A percentile compares a stretch with the other conserved stretches of the same genome.
Evolutionary conservation across 2,329 filamentous ascomycete genomes (phyloP).

Genomic region (Phaeosphaeria sp.): DNA sequence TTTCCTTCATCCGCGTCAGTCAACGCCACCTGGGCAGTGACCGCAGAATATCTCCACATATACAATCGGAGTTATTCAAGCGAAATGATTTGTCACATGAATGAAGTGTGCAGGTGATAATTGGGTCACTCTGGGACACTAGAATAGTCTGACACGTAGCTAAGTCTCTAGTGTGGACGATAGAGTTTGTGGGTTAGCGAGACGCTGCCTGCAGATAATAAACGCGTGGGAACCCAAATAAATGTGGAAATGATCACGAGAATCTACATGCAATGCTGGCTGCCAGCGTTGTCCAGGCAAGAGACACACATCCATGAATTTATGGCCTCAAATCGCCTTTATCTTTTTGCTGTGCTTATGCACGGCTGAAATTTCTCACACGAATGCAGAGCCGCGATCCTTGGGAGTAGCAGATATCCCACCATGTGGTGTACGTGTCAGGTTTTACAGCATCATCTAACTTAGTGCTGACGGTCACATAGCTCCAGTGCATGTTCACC

Average conservation of each 20-base stretch:
- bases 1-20: neutral
- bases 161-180: neutral
- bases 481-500: constrained; percentile 19
- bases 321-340: neutral
- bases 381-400: neutral
- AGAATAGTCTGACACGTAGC: constrained; percentile 1
- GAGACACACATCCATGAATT: neutral
- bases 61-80: neutral
- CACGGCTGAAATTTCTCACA: neutral
- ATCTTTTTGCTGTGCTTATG: neutral
- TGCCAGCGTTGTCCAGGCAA: neutral
- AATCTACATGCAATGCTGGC: neutral
- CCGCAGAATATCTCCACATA: neutral
- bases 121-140: neutral
- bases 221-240: neutral
- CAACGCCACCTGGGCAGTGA: neutral
- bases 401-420: constrained; percentile 16
- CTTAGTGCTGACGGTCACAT: neutral
- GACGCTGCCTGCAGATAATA: neutral
- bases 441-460: neutral
- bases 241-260: neutral
- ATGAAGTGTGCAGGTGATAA: neutral
- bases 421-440: constrained; percentile 17
- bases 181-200: neutral
- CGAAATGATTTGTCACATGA: neutral